Evolutionary conservation across 495 filamentous ascomycete species (phyloP).

Genomic region (Elasticomyces elasticus): DNA sequence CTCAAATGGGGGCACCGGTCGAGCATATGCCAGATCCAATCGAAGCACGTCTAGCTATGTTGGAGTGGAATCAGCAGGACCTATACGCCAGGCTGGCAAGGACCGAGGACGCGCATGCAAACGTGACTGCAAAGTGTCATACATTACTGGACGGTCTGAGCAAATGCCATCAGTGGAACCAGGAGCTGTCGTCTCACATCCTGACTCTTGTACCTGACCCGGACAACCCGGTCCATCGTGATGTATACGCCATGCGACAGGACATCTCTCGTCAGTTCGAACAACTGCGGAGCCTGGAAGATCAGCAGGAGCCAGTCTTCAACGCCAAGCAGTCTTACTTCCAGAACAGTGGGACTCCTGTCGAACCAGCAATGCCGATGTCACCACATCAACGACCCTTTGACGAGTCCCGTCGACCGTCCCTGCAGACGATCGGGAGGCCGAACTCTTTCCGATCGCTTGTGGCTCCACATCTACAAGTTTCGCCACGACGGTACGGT

Average conservation of each 20-base stretch:
- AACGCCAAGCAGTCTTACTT: slow-evolving; percentile 69
- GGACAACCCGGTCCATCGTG: slow-evolving; percentile 47
- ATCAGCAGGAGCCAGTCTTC: slow-evolving; percentile 64
- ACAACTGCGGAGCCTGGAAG: slow-evolving; percentile 57
- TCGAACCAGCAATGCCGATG: slow-evolving; percentile 63
- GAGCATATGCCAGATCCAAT: slow-evolving; percentile 47
- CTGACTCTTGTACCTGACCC: slow-evolving; percentile 59
- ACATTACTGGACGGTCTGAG: slow-evolving; percentile 70
- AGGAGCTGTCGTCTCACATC: slow-evolving; percentile 66
- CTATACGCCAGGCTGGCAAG: slow-evolving; percentile 64
- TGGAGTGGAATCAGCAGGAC: slow-evolving; percentile 79
- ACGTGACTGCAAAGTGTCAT: slow-evolving; percentile 71
- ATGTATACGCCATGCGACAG: slow-evolving; percentile 66
- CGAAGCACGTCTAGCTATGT: slow-evolving; percentile 61
- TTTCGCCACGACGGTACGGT: slow-evolving; percentile 71
- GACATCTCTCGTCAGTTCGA: slow-evolving; percentile 83
- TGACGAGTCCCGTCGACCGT: slow-evolving; percentile 69
- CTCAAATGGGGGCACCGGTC: slow-evolving; percentile 73
- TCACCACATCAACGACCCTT: slow-evolving; percentile 87
- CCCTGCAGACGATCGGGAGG: slow-evolving; percentile 34
- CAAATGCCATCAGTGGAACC: slow-evolving; percentile 68
- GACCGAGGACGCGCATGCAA: slow-evolving; percentile 72
- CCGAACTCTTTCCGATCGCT: slow-evolving; percentile 61
- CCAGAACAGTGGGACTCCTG: slow-evolving; percentile 46
- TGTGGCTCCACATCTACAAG: slow-evolving; percentile 64